These are phyloP conservation scores for Petunia axillaris DNA, from an alignment of 257 asterid species.

Conservation along the genomic window DNA sequence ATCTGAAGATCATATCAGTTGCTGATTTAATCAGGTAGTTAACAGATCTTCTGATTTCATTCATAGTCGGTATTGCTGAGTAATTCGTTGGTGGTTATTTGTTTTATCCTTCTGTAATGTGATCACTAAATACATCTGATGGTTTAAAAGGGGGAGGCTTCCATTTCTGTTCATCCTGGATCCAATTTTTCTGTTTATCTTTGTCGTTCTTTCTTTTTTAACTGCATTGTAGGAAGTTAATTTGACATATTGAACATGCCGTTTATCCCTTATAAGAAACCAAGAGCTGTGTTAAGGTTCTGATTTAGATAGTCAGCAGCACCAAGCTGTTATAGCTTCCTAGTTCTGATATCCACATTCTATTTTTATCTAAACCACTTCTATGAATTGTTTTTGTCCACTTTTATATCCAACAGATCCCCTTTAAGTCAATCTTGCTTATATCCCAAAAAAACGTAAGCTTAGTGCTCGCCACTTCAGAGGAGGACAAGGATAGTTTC, in stretches of 20 bases:
- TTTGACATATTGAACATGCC: background rate
- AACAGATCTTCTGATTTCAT: background rate
- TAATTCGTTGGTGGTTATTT: background rate
- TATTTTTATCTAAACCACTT: background rate
- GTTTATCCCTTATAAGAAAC: background rate
- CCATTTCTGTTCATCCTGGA: background rate
- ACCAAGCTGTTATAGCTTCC: background rate
- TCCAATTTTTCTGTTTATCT: conserved; percentile 9
- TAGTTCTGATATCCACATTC: background rate
- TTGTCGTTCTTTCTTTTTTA: background rate
- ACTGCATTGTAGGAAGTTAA: background rate
- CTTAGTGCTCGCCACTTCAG: background rate
- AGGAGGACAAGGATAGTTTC: background rate
- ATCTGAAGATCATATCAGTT: conserved; percentile 77
- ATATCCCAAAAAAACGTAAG: background rate
- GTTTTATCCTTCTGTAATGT: background rate
- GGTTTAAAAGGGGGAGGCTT: conserved; percentile 10
- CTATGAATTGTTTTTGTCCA: background rate
- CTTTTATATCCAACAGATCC: background rate
- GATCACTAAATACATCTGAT: conserved; percentile 9
- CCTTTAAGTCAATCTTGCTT: background rate
- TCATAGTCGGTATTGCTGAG: conserved; percentile 13
- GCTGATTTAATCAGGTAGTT: conserved; percentile 89
- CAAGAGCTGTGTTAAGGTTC: background rate
- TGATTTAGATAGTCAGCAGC: conserved; percentile 19